Evolutionary conservation across 2,329 filamentous ascomycete genomes (phyloP).

Genomic region (Paraphoma sp.): DNA sequence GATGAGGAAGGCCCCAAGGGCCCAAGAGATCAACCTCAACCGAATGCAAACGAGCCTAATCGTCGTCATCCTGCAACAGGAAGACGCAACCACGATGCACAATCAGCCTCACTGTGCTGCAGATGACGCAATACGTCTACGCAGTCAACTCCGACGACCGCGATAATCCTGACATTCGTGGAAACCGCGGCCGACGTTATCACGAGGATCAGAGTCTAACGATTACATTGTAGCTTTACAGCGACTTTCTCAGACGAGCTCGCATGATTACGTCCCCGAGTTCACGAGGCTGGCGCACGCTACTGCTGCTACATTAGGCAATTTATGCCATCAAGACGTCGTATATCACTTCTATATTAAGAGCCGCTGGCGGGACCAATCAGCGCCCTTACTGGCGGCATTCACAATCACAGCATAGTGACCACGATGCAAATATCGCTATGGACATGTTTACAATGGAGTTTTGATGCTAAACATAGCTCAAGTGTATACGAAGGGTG

Average conservation of each 20-base stretch:
- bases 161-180: neutral
- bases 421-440: conserved; percentile 5
- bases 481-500: conserved; percentile 2
- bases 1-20: neutral
- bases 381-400: conserved; percentile 6
- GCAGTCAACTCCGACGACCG: neutral
- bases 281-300: neutral
- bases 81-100: neutral
- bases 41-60: neutral
- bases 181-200: neutral
- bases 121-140: conserved; percentile 11
- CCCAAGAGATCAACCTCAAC: neutral
- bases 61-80: conserved; percentile 6
- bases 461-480: conserved; percentile 22
- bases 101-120: neutral
- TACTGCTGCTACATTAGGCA: conserved; percentile 13
- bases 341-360: conserved; percentile 33
- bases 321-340: conserved; percentile 10
- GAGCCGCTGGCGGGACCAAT: conserved; percentile 21
- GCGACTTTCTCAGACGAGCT: neutral
- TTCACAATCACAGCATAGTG: conserved; percentile 30
- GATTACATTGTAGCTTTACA: neutral
- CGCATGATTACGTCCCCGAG: neutral
- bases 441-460: conserved; percentile 8
- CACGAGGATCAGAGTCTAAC: neutral